Base-by-base conservation (phyloP, 768 basidiomycete species). In the Lactarius quietus region DNA sequence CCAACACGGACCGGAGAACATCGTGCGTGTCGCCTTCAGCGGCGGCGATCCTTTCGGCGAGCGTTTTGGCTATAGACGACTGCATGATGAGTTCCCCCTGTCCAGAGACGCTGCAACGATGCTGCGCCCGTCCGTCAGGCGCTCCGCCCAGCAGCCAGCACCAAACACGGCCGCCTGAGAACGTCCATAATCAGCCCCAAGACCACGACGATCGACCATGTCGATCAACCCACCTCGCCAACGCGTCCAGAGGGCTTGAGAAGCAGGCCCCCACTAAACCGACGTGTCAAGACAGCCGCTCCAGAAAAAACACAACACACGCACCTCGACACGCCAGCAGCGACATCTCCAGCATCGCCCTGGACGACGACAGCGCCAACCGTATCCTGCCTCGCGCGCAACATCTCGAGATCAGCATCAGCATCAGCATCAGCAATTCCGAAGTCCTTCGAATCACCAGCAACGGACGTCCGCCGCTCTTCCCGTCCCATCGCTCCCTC, bases 271-370 rank as follows among this genome's bases (percentile, higher is more conserved):
- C 92, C 92, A 68, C 92, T 93, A 64, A 41, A 56, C 28, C 26
- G 20, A 43, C 4, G n/a, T 2, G 10, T n/a, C 12, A 51, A 15
- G 12, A 14, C 45, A 48, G 31, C 29, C 8, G 29, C 17, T 20
- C 29, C 4, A 9, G 20, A 4, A 41, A 20, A 29, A 41, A 26
- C 1, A 17, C 29, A 15, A 45, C 57, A 70, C 17, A 58, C 63
- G 57, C 36, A 84, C 88, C 88, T 90, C 35, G 90, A 92, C 18
- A 91, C 89, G 2, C 90, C 90, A n/a, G 88, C 85, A 15, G 87
- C 85, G 60, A 86, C 70, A 18, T 79, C 78, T 4, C 76, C 81
- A 3, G 36, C 54, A 1, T 71, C 69, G 68, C 82, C 79, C 74
- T 58, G 45, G 3, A 82, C 84, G 17, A 79, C 85, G 39, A 91